Percentiles rank a stretch among this genome's conserved stretches.
Conservation (phyloP, 352 stramenopile species). For the Phytophthora multivora region DNA sequence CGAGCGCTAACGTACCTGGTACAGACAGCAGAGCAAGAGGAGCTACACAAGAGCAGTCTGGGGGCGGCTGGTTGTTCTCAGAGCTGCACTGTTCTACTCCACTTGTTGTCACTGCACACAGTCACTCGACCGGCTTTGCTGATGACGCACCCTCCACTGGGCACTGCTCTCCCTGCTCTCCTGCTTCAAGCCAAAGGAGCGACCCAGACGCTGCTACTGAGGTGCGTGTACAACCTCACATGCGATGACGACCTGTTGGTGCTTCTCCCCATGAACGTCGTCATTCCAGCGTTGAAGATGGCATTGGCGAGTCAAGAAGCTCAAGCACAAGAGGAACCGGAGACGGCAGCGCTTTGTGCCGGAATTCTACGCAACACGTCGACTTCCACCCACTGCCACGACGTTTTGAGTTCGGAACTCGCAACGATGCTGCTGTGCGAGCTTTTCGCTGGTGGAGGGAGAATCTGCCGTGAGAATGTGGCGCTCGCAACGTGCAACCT, state of each 20-base stretch:
- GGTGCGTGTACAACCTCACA: slow-evolving; percentile 66
- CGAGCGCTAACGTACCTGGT: slow-evolving; percentile 33
- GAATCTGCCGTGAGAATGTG: slow-evolving; percentile 50
- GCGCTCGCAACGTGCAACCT: slow-evolving; percentile 69
- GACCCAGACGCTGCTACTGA: slow-evolving; percentile 52
- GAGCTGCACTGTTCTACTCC: slow-evolving; percentile 63
- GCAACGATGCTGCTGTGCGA: slow-evolving; percentile 49
- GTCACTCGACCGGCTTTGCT: slow-evolving; percentile 39
- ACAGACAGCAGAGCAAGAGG: slow-evolving; percentile 32
- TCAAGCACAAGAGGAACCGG: slow-evolving; percentile 9
- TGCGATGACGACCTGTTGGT: slow-evolving; percentile 43
- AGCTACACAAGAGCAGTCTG: slow-evolving; percentile 12
- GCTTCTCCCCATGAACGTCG: slow-evolving; percentile 16
- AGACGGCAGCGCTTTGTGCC: slow-evolving; percentile 36
- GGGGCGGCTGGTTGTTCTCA: slow-evolving; percentile 34
- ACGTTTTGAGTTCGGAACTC: slow-evolving; percentile 42
- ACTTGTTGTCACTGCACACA: slow-evolving; percentile 55
- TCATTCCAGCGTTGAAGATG: slow-evolving; percentile 29
- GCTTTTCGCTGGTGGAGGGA: slow-evolving; percentile 52
- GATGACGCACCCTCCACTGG: slow-evolving; percentile 26
- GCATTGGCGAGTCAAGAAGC: slow-evolving; percentile 15
- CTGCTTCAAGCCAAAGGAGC: slow-evolving; percentile 38
- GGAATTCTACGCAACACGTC: slow-evolving; percentile 65
- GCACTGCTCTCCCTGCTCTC: slow-evolving; percentile 36
- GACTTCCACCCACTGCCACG: slow-evolving; percentile 40